Conservation (phyloP, 305 asterid genomes). For the Rubia tinctorum region DNA sequence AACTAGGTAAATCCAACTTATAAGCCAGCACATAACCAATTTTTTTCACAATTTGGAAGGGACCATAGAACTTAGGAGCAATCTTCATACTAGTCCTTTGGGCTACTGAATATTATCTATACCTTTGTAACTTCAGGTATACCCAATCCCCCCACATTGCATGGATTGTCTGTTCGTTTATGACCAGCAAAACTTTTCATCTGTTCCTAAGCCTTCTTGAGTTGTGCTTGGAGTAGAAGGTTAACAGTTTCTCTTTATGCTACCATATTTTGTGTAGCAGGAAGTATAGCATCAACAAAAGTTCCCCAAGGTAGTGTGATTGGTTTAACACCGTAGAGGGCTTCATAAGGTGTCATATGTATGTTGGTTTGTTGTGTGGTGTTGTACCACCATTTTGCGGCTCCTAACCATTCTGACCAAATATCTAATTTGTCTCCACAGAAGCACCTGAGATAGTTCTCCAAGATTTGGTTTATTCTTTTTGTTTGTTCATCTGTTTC, state of each 20-base stretch:
- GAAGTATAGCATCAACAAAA: neutral
- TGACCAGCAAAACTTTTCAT: neutral
- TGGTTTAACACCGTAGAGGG: neutral
- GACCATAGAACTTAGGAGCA: neutral
- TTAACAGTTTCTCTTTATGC: neutral
- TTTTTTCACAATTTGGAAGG: neutral
- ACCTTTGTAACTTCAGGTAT: neutral
- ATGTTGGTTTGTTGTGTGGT: neutral
- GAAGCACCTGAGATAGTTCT: neutral
- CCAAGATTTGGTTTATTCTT: neutral
- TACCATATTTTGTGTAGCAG: neutral
- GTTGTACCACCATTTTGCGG: neutral
- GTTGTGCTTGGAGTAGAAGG: fast-evolving
- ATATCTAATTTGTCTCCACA: neutral
- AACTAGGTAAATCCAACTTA: neutral
- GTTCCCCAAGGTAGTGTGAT: neutral
- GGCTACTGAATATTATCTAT: neutral
- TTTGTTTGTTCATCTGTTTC: neutral
- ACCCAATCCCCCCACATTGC: neutral
- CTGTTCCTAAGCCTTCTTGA: neutral
- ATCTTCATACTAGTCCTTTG: neutral
- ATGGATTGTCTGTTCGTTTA: neutral
- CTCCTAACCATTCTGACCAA: fast-evolving
- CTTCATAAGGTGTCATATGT: neutral
- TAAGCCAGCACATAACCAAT: neutral